Percentiles rank a stretch among this genome's conserved stretches.
phyloP scores from a whole-genome alignment of 345 rosid species.

The Turritis glabra region DNA sequence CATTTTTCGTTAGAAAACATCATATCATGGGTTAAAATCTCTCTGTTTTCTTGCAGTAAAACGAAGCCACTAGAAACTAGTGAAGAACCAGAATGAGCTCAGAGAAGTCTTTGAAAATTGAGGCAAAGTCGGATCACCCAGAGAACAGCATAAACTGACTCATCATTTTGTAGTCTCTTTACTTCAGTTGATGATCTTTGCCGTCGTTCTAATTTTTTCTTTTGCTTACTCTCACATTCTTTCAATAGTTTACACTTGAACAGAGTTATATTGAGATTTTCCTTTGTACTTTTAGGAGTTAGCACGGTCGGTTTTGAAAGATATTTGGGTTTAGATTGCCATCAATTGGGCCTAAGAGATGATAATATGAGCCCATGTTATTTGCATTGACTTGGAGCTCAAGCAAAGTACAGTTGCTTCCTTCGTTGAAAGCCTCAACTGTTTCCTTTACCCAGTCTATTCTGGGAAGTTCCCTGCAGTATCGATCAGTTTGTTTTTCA shows the following conservation, averaged over 20 bases:
- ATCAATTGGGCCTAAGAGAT: not conserved
- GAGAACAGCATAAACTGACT: constrained; percentile 6
- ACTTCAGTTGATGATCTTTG: not conserved
- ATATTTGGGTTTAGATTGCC: no score
- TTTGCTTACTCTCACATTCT: not conserved
- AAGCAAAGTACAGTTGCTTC: constrained; percentile 38
- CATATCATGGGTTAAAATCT: not conserved
- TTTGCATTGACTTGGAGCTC: constrained; percentile 34
- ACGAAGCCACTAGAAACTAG: not conserved
- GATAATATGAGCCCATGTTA: not conserved
- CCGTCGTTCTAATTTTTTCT: not conserved
- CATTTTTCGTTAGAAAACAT: not conserved
- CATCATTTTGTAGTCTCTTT: constrained; percentile 13
- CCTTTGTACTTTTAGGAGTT: not conserved
- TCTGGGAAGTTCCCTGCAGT: not conserved
- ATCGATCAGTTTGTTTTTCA: constrained; percentile 21
- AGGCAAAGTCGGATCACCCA: not conserved
- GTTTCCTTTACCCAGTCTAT: constrained; percentile 12
- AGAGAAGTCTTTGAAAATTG: constrained; percentile 7
- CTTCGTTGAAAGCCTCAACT: not conserved
- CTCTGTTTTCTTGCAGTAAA: constrained; percentile 17
- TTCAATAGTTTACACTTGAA: not conserved
- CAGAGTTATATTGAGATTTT: not conserved
- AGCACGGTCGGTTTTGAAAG: no score
- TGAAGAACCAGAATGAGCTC: not conserved